A percentile compares a stretch with the other conserved stretches of the same genome.
Evolutionary conservation across 2,329 filamentous ascomycete genomes (phyloP).

Genomic region (Fusarium bulbicola): DNA sequence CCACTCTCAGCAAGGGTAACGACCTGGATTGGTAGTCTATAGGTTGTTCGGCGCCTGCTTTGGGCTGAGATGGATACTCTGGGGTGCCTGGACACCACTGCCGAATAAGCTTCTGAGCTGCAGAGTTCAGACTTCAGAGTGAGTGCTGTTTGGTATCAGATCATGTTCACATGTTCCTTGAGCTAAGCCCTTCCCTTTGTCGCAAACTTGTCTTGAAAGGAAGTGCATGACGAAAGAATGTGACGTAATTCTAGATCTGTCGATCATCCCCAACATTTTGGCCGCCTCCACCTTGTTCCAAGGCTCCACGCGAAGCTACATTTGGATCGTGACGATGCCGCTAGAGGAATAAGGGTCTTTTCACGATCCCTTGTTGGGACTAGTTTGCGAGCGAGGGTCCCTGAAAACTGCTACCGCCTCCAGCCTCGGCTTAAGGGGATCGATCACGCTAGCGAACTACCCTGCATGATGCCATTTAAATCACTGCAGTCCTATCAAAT

Average conservation of each 20-base stretch:
- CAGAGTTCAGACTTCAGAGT: background rate
- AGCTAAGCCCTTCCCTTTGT: background rate
- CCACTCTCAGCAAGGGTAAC: background rate
- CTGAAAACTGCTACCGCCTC: background rate
- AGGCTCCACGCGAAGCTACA: background rate
- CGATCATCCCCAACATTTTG: background rate
- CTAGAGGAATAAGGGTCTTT: background rate
- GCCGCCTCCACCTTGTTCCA: background rate
- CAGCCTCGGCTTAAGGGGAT: background rate
- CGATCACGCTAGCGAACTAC: background rate
- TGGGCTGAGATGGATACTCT: background rate
- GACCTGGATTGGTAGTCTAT: background rate
- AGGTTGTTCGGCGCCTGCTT: background rate
- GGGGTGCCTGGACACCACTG: background rate
- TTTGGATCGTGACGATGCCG: background rate
- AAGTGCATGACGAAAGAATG: background rate
- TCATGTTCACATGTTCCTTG: background rate
- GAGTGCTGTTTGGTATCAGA: background rate
- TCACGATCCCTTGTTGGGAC: background rate
- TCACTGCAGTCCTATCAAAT: background rate
- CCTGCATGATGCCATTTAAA: background rate
- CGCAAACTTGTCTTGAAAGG: background rate
- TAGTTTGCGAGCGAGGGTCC: background rate
- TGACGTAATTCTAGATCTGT: background rate
- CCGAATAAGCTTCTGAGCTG: background rate